Base-by-base conservation (phyloP, 345 rosid genomes). In the Cardamine occulta region DNA sequence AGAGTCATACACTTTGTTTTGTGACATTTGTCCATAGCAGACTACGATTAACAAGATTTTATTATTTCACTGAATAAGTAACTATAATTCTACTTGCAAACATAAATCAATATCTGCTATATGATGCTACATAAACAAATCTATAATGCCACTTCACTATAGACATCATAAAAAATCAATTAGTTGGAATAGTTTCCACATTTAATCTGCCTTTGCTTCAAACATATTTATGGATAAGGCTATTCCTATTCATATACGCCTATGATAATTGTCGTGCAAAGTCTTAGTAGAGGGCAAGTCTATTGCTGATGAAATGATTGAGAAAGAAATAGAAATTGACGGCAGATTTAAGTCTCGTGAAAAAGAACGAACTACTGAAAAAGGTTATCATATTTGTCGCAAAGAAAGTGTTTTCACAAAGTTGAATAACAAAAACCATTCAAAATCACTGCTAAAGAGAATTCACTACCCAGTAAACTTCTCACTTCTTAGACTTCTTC, bases 401-500 rank as follows among this genome's bases (percentile, higher is more conserved):
- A 76, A 26, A 6, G 0, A 62, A 34, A 32, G n/a, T 26, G 44
- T 45, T 63, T 34, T 69, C 61, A 63, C 64, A 76, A 76, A 68
- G 14, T 15, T 76, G 47, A 42, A 53, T 32, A 17, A 76, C 17
- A 70, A 52, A 68, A 28, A 66, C 2, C 70, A 69, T 69, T 48
- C 69, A 52, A 76, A 75, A 62, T 21, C 23, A 74, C 51, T 54
- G 42, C 52, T 55, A 21, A 63, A 26, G 10, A 35, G 5, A 63
- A 52, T 39, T 42, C 31, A 17, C 65, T 62, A 44, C 49, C 3
- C 15, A 37, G 14, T 59, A 66, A 63, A 35, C 53, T 56, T 35
- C 76, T 82, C 82, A 83, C 84, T 88, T 86, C 85, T 83, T 89
- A 7, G 87, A 79, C 80, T 78, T 74, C 1, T 66, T 74, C 6